These are phyloP conservation scores for button mushroom (Agaricus bisporus) DNA, from an alignment of 768 basidiomycete species.

Conservation along the genomic window DNA sequence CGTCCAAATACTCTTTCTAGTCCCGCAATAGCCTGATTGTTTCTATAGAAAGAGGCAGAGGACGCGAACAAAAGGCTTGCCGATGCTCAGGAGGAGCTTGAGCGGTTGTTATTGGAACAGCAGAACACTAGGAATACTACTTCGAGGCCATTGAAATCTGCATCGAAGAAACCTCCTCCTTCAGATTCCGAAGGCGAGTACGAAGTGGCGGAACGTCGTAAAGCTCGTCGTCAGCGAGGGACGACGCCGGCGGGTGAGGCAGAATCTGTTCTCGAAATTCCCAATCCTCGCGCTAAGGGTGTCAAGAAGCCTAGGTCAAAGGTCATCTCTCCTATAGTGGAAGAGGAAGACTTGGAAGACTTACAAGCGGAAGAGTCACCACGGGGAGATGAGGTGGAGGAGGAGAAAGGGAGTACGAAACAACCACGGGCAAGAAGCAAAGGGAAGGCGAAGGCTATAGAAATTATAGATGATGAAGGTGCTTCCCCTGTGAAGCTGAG, in stretches of 20 bases:
- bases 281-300: background rate
- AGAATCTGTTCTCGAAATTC: constrained; percentile 15
- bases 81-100: constrained; percentile 35
- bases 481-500: constrained; percentile 16
- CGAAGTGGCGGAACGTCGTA: constrained; percentile 14
- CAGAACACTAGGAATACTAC: constrained; percentile 14
- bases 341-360: constrained; percentile 14
- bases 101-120: constrained; percentile 39
- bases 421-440: constrained; percentile 7
- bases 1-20: background rate
- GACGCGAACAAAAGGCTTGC: constrained; percentile 26
- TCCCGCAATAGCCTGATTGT: background rate
- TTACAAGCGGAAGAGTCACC: constrained; percentile 15
- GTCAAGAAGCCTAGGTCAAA: constrained; percentile 13
- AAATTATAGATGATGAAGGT: constrained; percentile 18
- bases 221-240: constrained; percentile 11
- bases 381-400: constrained; percentile 15
- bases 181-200: constrained; percentile 16
- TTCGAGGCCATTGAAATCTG: background rate
- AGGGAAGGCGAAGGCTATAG: constrained; percentile 3
- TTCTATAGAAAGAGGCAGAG: constrained; percentile 31
- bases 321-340: constrained; percentile 12
- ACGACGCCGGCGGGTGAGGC: constrained; percentile 13
- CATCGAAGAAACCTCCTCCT: background rate
- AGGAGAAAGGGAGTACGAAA: constrained; percentile 14